phyloP scores from a whole-genome alignment of 495 filamentous ascomycete species.

The Patellaria atrata region DNA sequence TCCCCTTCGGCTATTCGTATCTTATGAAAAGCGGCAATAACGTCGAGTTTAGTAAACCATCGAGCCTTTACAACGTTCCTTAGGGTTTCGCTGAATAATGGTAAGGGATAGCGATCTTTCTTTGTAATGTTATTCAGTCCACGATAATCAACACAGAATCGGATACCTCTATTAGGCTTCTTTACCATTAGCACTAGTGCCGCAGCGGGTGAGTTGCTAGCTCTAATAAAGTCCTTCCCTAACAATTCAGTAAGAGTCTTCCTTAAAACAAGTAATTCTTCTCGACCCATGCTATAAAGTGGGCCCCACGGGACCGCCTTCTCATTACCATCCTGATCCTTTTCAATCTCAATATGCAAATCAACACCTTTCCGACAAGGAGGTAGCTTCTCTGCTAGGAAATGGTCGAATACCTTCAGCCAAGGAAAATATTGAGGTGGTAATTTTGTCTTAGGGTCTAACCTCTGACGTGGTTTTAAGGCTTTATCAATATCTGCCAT shows the following conservation, averaged over 20 bases:
- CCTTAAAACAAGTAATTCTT: conserved; percentile 13
- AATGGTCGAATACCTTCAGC: conserved; percentile 9
- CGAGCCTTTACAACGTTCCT: conserved; percentile 9
- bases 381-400: conserved; percentile 7
- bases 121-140: conserved; percentile 12
- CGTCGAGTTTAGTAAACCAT: conserved; percentile 20
- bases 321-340: conserved; percentile 10
- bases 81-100: conserved; percentile 18
- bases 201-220: conserved; percentile 6
- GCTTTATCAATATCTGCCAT: too few relatives aligned
- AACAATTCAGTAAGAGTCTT: conserved; percentile 16
- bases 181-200: conserved; percentile 13
- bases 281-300: conserved; percentile 1
- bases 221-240: conserved; percentile 19
- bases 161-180: conserved; percentile 12
- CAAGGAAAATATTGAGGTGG: neutral
- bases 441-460: too few relatives aligned
- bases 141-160: conserved; percentile 18
- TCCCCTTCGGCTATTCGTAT: conserved; percentile 23
- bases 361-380: conserved; percentile 5
- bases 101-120: conserved; percentile 19
- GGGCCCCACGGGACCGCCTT: conserved; percentile 10
- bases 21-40: conserved; percentile 28
- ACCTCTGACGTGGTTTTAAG: too few relatives aligned
- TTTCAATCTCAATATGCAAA: conserved; percentile 12